These are phyloP conservation scores for Floccularia luteovirens DNA, from an alignment of 768 basidiomycete species.

Conservation along the genomic window DNA sequence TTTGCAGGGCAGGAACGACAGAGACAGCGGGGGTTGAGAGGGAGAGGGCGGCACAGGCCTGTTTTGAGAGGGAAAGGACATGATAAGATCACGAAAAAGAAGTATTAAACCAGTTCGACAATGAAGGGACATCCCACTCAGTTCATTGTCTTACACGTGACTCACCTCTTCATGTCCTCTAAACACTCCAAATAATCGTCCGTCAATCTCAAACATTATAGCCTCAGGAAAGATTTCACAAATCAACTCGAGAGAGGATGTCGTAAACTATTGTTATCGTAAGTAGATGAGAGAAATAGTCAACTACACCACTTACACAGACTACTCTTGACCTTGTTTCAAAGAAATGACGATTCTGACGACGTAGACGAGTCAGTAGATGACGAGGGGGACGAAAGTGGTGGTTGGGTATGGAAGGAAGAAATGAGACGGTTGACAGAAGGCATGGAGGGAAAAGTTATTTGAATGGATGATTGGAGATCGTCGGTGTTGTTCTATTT, in stretches of 20 bases:
- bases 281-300: conserved; percentile 2
- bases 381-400: conserved; percentile 24
- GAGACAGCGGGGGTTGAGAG: conserved; percentile 40
- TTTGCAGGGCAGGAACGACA: conserved; percentile 50
- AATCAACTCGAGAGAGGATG: too few relatives aligned
- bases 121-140: too few relatives aligned
- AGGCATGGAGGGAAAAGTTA: conserved; percentile 3
- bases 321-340: conserved; percentile 45
- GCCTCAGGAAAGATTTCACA: too few relatives aligned
- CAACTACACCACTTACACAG: conserved; percentile 29
- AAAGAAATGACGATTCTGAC: conserved; percentile 25
- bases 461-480: conserved; percentile 17
- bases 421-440: conserved; percentile 12
- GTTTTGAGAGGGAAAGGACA: conserved; percentile 6
- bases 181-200: too few relatives aligned
- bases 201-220: too few relatives aligned
- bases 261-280: too few relatives aligned
- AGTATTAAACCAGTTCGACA: conserved; percentile 5
- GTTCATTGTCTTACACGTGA: conserved; percentile 4
- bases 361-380: conserved; percentile 19
- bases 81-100: conserved; percentile 5
- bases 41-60: conserved; percentile 52
- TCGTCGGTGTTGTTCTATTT: conserved; percentile 16
- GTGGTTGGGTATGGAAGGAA: conserved; percentile 16
- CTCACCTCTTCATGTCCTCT: conserved; percentile 55